phyloP scores from a whole-genome alignment of 2,329 filamentous ascomycete species.

The Aspergillus arachidicola region DNA sequence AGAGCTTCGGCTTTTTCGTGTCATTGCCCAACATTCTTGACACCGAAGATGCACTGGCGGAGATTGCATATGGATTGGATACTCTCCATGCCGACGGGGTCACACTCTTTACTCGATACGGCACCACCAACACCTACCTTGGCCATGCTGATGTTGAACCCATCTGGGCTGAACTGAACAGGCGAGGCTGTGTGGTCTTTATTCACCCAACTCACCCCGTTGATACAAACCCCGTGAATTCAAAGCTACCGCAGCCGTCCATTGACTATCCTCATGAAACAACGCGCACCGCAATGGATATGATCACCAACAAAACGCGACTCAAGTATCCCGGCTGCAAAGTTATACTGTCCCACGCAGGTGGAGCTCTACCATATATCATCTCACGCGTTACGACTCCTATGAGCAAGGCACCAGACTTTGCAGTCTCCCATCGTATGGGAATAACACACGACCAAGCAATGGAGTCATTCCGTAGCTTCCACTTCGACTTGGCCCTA shows the following conservation, averaged over 20 bases:
- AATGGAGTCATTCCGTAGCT: conserved; percentile 24
- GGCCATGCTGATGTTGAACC: conserved; percentile 44
- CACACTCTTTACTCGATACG: conserved; percentile 51
- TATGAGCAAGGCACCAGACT: conserved; percentile 13
- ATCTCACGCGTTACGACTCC: conserved; percentile 31
- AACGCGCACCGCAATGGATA: conserved; percentile 45
- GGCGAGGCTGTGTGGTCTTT: conserved; percentile 40
- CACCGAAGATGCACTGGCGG: conserved; percentile 9
- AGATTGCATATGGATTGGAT: conserved; percentile 18
- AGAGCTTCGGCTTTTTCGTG: conserved; percentile 18
- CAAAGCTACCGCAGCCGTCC: conserved; percentile 39
- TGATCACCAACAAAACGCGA: conserved; percentile 39
- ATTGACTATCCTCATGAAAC: conserved; percentile 53
- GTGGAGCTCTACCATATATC: conserved; percentile 49
- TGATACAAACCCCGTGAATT: conserved; percentile 36
- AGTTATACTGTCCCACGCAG: conserved; percentile 52
- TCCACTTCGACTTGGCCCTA: conserved; percentile 34
- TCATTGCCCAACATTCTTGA: conserved; percentile 13
- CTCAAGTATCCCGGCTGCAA: conserved; percentile 38
- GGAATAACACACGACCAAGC: conserved; percentile 2
- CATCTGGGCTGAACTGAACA: conserved; percentile 50
- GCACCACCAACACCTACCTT: conserved; percentile 43
- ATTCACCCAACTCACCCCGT: conserved; percentile 49
- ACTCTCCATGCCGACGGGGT: conserved; percentile 46
- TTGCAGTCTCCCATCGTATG: background rate